Evolutionary conservation across 2,329 filamentous ascomycete genomes (phyloP).

Genomic region (Exophiala spinifera): DNA sequence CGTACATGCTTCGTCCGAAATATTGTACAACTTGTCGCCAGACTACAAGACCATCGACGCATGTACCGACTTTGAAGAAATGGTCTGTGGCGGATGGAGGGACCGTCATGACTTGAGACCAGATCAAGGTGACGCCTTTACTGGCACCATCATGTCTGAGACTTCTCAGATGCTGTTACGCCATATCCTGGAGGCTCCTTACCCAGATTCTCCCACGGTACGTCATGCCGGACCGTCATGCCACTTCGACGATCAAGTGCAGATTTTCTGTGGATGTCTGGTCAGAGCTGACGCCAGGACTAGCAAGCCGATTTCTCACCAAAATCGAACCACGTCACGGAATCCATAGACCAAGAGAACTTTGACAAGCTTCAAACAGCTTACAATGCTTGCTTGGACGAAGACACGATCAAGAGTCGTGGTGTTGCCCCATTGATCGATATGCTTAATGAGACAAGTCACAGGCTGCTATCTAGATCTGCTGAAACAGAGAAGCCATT

Average conservation of each 20-base stretch:
- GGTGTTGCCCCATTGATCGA: conserved; percentile 57
- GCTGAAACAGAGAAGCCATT: conserved; percentile 30
- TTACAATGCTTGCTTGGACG: conserved; percentile 66
- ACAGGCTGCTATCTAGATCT: not conserved
- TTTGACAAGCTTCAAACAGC: conserved; percentile 64
- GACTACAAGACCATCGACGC: conserved; percentile 63
- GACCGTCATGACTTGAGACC: conserved; percentile 62
- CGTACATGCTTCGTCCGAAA: conserved; percentile 60
- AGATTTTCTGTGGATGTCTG: not conserved
- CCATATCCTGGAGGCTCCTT: conserved; percentile 61
- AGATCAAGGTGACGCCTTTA: conserved; percentile 61
- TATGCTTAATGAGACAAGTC: conserved; percentile 48
- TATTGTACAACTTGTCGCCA: conserved; percentile 61
- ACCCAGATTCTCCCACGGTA: conserved; percentile 34
- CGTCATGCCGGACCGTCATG: conserved; percentile 23
- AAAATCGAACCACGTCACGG: conserved; percentile 7
- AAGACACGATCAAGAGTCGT: conserved; percentile 53
- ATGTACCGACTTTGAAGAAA: conserved; percentile 66
- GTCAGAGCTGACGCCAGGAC: not conserved
- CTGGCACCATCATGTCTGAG: conserved; percentile 60
- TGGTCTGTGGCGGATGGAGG: conserved; percentile 66
- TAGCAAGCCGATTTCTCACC: conserved; percentile 26
- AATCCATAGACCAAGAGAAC: conserved; percentile 48
- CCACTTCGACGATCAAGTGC: not conserved
- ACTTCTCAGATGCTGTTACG: conserved; percentile 57